Base-by-base conservation (phyloP, 768 basidiomycete species). In the Pisolithus tinctorius region DNA sequence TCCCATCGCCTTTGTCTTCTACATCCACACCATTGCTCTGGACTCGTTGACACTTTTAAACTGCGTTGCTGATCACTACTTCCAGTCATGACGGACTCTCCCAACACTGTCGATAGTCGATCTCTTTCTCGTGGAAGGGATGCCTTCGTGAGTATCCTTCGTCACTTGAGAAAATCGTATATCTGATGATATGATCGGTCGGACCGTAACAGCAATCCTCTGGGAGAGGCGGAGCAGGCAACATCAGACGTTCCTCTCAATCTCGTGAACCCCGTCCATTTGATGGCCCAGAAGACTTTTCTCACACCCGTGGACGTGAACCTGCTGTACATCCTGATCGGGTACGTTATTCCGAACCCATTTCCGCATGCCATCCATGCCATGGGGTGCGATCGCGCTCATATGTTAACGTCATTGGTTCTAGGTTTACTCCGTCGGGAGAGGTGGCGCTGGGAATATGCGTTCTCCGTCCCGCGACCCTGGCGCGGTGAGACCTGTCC, bases 391-490 rank as follows among this genome's bases (percentile, higher is more conserved):
- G 26, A 13, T 4, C 43, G 14, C 20, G 9, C 43, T 45, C 27
- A 17, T 8, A 2, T 13, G 9, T 27, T 45, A n/a, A 17, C 8
- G 4, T 13, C 29, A 26, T 13, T 13, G 3, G 2, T 11, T 42
- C 23, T 34, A 56, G 58, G n/a, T 57, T 55, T 72, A 69, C 55
- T 82, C 80, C 17, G 77, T 77, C 40, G 92, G 92, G 10, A 81
- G 90, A 47, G 91, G 92, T 26, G 92, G 92, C 14, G 78, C 78
- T 7, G 92, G 91, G 8, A 94, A 94, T 74, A 82, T 93, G 47
- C 82, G 87, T 51, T 86, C 88, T 2, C 83, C 83, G 1, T 88
- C 88, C 23, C 79, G 82, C 34, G 83, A 82, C 48, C 47, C 66
- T 52, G 45, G 55, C 17, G 60, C 65, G 1, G 55, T 58, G 36